Evolutionary conservation across 2,329 filamentous ascomycete genomes (phyloP), one percentile per base, ranked within the genome.

Genomic region (Cordyceps cicadae): DNA sequence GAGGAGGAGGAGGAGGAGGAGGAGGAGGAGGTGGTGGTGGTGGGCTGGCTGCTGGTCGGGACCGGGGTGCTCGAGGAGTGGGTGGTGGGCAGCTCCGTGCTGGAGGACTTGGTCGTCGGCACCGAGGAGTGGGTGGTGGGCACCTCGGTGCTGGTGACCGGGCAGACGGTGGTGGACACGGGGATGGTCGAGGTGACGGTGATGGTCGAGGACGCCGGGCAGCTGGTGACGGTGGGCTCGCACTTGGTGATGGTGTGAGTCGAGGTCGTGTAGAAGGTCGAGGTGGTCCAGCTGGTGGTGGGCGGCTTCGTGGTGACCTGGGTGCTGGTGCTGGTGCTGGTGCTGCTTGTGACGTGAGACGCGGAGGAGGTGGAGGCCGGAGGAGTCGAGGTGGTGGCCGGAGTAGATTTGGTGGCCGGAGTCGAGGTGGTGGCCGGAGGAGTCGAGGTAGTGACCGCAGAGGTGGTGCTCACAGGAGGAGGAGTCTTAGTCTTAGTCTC

Each of bases 91-190:
- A 34, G 26, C 48, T 9, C 48, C 21, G 39, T 45, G 49, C 19
- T 51, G 11, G 45, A 26, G 9, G 55, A 56, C n/a, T 29, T 29
- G 19, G 46, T 46, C 21, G 54, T 17, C 17, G 48, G 48, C 26
- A 50, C 48, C 43, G n/a, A 51, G 29, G 49, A 29, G 6, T 45
- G 29, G 21, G 37, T 56, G 49, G 26, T 34, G 37, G 50, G 63
- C 54, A 57, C 58, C 34, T 55, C 52, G 3, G 58, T 60, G 46
- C 46, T 58, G 19, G 68, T 70, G 55, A 78, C 71, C 12, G 77
- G 76, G 71, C 76, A 77, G 59, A 77, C 68, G 5, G 76, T 78
- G 49, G 75, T 78, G 43, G 71, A 75, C 53, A 71, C 58, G 24
- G 71, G 65, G 32, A 68, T 63, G n/a, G 71, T 72, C 64, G 70